These are phyloP conservation scores for Russula emetica DNA, from an alignment of 768 basidiomycete species.

Conservation along the genomic window DNA sequence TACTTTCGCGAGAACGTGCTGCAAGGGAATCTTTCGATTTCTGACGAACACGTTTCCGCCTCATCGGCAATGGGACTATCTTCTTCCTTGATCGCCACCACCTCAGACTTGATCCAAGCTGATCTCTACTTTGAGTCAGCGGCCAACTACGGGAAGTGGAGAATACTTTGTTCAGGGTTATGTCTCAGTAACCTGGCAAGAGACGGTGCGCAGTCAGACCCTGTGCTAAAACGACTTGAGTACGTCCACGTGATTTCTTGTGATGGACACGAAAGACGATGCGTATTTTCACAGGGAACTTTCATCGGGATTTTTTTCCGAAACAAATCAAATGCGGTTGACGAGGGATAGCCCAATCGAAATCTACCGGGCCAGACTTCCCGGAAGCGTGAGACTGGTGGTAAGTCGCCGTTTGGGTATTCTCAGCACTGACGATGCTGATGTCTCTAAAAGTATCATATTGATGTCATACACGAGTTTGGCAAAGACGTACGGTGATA, in stretches of 20 bases:
- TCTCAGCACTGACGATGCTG: neutral
- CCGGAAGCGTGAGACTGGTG: constrained; percentile 17
- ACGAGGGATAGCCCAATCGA: constrained; percentile 22
- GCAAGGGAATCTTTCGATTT: constrained; percentile 5
- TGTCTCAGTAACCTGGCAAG: constrained; percentile 6
- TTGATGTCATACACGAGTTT: constrained; percentile 21
- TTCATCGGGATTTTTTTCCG: constrained; percentile 22
- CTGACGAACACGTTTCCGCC: neutral
- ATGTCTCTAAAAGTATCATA: constrained; percentile 16
- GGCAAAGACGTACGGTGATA: constrained; percentile 17
- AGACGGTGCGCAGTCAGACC: neutral
- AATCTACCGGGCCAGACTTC: constrained; percentile 24
- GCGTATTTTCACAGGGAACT: constrained; percentile 14
- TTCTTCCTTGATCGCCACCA: neutral
- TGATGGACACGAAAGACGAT: neutral
- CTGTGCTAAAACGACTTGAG: constrained; percentile 12
- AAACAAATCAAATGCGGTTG: constrained; percentile 19
- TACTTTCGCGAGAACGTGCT: constrained; percentile 17
- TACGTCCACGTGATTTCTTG: neutral
- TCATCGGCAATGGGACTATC: neutral
- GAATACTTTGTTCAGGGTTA: constrained; percentile 1
- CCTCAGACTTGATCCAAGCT: constrained; percentile 3
- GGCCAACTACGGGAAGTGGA: constrained; percentile 11
- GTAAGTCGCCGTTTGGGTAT: neutral
- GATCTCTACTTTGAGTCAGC: constrained; percentile 21